Evolutionary conservation across 768 basidiomycete species (phyloP).

Genomic region (Mycena metata): DNA sequence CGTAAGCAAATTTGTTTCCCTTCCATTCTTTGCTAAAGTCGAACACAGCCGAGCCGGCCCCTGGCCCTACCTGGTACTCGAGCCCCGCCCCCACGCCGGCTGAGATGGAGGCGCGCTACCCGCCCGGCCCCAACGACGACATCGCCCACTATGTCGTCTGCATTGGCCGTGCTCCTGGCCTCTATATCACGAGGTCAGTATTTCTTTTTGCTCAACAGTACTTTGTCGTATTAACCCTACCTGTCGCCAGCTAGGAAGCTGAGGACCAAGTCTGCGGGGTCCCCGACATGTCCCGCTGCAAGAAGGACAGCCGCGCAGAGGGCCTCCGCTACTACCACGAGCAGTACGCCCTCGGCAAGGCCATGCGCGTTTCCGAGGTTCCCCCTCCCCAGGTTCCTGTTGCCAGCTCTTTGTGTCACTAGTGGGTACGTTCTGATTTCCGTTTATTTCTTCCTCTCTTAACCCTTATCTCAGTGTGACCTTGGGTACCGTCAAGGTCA

Average conservation of each 20-base stretch:
- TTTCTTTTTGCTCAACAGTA: background rate
- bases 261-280: too few relatives aligned
- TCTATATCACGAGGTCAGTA: background rate
- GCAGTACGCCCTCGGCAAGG: background rate
- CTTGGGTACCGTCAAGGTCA: too few relatives aligned
- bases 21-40: background rate
- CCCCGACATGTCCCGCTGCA: too few relatives aligned
- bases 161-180: too few relatives aligned
- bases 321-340: background rate
- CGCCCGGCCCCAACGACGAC: conserved; percentile 1
- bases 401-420: too few relatives aligned
- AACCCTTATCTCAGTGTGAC: too few relatives aligned
- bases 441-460: too few relatives aligned
- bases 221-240: too few relatives aligned
- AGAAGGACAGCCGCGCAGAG: background rate
- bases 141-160: conserved; percentile 8
- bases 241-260: too few relatives aligned
- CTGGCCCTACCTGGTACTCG: background rate
- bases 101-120: background rate
- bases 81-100: background rate
- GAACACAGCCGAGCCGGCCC: background rate
- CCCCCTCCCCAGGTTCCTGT: too few relatives aligned
- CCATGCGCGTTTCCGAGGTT: background rate
- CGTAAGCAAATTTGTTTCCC: background rate
- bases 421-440: too few relatives aligned